These are phyloP conservation scores for Solanum sitiens DNA, from an alignment of 257 asterid genomes.

Conservation along the genomic window DNA sequence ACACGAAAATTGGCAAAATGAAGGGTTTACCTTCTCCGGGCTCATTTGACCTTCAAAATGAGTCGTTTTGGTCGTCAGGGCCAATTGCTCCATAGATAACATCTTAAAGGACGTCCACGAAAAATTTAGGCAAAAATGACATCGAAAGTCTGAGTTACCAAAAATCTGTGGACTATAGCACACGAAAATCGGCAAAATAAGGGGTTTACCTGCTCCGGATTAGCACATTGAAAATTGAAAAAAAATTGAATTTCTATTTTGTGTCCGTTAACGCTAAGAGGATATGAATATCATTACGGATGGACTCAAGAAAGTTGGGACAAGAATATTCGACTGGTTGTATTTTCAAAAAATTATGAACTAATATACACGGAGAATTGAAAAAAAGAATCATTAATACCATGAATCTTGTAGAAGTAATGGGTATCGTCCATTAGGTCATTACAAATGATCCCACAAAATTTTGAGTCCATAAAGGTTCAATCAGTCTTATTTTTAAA, in stretches of 20 bases:
- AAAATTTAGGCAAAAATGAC: too few relatives aligned
- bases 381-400: neutral
- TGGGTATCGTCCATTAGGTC: neutral
- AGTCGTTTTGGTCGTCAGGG: too few relatives aligned
- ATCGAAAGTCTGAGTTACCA: too few relatives aligned
- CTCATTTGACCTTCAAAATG: too few relatives aligned
- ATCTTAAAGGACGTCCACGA: too few relatives aligned
- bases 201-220: too few relatives aligned
- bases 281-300: neutral
- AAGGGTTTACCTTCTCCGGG: too few relatives aligned
- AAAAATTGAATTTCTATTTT: rapidly evolving
- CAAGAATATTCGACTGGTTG: rapidly evolving
- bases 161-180: too few relatives aligned
- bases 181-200: too few relatives aligned
- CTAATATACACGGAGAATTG: neutral
- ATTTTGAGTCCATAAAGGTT: neutral
- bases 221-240: neutral
- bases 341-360: neutral
- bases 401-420: neutral
- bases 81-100: too few relatives aligned
- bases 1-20: too few relatives aligned
- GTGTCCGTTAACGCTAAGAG: rapidly evolving
- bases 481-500: neutral
- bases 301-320: neutral
- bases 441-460: neutral